phyloP scores from a whole-genome alignment of 106 monocot species.

The Phalaenopsis aphrodite region DNA sequence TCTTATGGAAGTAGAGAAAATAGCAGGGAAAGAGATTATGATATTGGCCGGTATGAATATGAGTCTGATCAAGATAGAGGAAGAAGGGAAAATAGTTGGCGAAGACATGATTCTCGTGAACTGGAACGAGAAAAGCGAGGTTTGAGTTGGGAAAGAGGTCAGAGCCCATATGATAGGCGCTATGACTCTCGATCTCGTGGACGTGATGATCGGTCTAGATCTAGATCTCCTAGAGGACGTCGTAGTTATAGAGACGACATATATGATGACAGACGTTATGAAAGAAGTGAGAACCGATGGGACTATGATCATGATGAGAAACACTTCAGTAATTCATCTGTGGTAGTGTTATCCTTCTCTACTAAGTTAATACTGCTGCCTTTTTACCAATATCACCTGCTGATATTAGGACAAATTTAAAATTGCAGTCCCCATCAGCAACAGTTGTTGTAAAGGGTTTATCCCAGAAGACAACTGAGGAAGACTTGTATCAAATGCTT shows the following conservation, averaged over 20 bases:
- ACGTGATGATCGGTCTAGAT: slow-evolving; percentile 73
- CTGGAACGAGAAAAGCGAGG: slow-evolving; percentile 48
- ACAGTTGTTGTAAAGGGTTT: slow-evolving; percentile 95
- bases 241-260: slow-evolving; percentile 73
- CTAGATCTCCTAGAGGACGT: slow-evolving; percentile 74
- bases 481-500: slow-evolving; percentile 88
- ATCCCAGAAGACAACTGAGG: slow-evolving; percentile 85
- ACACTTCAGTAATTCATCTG: slow-evolving; percentile 36
- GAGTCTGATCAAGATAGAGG: slow-evolving; percentile 82
- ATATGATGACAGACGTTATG: slow-evolving; percentile 71
- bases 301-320: slow-evolving; percentile 74
- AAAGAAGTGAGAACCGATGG: slow-evolving; percentile 50
- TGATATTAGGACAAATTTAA: background rate
- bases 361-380: background rate
- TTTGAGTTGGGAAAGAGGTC: slow-evolving; percentile 61
- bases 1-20: slow-evolving; percentile 50
- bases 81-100: slow-evolving; percentile 63
- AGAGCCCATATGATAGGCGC: slow-evolving; percentile 52
- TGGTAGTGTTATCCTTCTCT: slow-evolving; percentile 23
- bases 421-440: slow-evolving; percentile 72
- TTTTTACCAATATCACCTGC: background rate
- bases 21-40: slow-evolving; percentile 63
- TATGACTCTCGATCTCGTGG: slow-evolving; percentile 61
- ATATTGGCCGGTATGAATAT: slow-evolving; percentile 49
- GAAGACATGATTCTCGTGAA: slow-evolving; percentile 70